Evolutionary conservation across 805 yeast genomes (phyloP).

Genomic region (Yamadazyma endophytica): DNA sequence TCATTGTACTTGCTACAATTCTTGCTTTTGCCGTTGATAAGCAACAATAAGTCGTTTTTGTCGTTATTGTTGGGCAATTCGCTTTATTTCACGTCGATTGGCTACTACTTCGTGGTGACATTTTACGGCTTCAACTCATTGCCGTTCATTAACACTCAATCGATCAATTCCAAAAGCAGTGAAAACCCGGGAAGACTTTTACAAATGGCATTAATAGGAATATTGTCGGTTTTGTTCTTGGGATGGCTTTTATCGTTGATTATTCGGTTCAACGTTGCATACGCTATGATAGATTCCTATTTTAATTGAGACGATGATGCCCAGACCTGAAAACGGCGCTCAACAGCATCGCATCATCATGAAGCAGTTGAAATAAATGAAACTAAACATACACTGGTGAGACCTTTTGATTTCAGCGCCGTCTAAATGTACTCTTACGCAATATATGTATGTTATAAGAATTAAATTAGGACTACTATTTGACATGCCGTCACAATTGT

Average conservation of each 20-base stretch:
- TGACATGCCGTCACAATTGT: no score
- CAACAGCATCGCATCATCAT: no score
- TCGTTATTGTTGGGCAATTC: constrained; percentile 75
- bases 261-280: constrained; percentile 71
- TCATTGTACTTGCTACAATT: constrained; percentile 71
- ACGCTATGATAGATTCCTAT: constrained; percentile 51
- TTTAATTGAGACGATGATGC: no score
- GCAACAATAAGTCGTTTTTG: constrained; percentile 55
- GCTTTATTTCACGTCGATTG: constrained; percentile 66
- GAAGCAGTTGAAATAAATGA: no score
- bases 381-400: no score
- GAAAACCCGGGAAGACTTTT: constrained; percentile 41
- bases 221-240: constrained; percentile 57
- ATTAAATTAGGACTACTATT: no score
- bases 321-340: no score
- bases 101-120: constrained; percentile 74
- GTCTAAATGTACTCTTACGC: no score
- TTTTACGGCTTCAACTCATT: constrained; percentile 73
- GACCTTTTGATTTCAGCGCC: no score
- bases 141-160: constrained; percentile 25
- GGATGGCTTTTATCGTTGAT: constrained; percentile 56
- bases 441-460: no score
- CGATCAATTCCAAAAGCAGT: constrained; percentile 2
- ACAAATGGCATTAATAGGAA: constrained; percentile 58
- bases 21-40: constrained; percentile 66